Percentiles rank a stretch among this genome's conserved stretches.
These are phyloP conservation scores for Syzygium jambos DNA, from an alignment of 345 rosid genomes.

Conservation along the genomic window DNA sequence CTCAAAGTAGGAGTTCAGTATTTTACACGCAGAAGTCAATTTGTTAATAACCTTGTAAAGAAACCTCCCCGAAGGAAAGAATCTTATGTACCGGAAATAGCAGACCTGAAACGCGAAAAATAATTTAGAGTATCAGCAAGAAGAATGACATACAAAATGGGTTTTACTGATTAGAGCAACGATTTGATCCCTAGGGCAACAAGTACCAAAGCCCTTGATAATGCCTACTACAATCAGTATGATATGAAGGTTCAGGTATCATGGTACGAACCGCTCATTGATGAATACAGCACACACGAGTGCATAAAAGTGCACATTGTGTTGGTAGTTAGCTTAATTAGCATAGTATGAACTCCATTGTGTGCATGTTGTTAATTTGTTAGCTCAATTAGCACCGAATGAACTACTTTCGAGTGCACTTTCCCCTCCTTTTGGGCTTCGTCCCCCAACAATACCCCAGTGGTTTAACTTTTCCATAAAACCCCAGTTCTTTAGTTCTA, in stretches of 20 bases:
- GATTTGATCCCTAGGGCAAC: background rate
- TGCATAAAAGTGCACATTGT: background rate
- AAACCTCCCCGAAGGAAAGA: slow-evolving; percentile 85
- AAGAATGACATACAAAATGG: background rate
- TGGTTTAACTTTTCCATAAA: background rate
- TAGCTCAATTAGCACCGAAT: background rate
- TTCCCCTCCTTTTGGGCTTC: background rate
- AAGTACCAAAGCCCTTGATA: background rate
- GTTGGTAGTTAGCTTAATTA: background rate
- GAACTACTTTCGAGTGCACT: background rate
- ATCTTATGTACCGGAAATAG: slow-evolving; percentile 83
- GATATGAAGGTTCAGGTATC: background rate
- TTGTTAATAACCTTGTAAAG: slow-evolving; percentile 69
- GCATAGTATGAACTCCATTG: background rate
- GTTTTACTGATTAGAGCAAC: background rate
- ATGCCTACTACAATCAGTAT: background rate
- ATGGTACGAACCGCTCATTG: background rate
- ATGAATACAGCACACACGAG: background rate
- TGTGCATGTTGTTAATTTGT: background rate
- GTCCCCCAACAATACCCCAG: background rate
- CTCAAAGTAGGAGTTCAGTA: background rate
- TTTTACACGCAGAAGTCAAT: background rate
- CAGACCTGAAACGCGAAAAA: slow-evolving; percentile 52
- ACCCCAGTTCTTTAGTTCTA: background rate
- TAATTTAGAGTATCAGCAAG: background rate